These are phyloP conservation scores for Apocynum venetum DNA, from an alignment of 257 asterid species.

Conservation along the genomic window DNA sequence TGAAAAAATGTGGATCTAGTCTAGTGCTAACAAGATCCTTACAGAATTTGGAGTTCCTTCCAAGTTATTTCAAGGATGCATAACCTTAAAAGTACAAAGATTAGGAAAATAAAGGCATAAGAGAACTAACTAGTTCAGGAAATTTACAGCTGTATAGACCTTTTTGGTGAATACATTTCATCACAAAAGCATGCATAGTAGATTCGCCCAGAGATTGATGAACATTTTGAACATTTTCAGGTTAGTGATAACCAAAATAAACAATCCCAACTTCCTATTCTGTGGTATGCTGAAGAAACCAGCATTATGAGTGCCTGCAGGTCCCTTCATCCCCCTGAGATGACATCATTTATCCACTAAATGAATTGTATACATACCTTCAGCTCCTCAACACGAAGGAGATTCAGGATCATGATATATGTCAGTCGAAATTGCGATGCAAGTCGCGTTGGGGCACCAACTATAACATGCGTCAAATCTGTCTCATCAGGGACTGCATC, in stretches of 20 bases:
- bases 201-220: neutral
- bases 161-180: neutral
- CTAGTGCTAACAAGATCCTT: neutral
- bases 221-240: neutral
- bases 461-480: constrained; percentile 70
- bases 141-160: neutral
- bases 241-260: neutral
- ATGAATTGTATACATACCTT: constrained; percentile 47
- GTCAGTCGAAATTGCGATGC: constrained; percentile 96
- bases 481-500: constrained; percentile 86
- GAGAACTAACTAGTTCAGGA: neutral
- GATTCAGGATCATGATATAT: constrained; percentile 96
- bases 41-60: neutral
- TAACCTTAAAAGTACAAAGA: neutral
- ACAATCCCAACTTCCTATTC: neutral
- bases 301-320: neutral
- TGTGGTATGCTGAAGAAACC: neutral
- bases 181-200: neutral
- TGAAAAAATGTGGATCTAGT: neutral
- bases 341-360: neutral
- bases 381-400: constrained; percentile 95
- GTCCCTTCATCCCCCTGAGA: neutral
- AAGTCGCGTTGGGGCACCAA: constrained; percentile 90
- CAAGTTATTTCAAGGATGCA: neutral
- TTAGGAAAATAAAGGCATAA: neutral